These are phyloP conservation scores for Haplosporangium sp. DNA, from an alignment of 371 early-diverging fungal species.

Conservation along the genomic window DNA sequence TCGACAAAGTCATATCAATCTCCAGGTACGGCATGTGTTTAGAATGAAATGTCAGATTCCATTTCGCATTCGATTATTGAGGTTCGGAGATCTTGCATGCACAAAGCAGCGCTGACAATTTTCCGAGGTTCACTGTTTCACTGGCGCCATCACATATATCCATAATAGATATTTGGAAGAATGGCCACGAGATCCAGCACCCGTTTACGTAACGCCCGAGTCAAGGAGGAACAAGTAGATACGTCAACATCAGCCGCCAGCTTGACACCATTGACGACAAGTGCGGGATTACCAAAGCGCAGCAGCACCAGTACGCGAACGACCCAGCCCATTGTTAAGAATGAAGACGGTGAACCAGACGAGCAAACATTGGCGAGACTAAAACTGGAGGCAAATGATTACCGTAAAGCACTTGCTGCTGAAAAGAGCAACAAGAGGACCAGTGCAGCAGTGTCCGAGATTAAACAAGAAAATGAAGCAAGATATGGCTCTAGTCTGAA, in stretches of 20 bases:
- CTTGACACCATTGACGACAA: not conserved
- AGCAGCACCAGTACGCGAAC: not conserved
- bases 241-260: not conserved
- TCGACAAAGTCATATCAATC: not conserved
- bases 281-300: not conserved
- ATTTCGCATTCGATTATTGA: not conserved
- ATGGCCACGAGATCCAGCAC: slow-evolving; percentile 48
- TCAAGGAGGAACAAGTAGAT: slow-evolving; percentile 17
- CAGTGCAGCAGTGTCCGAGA: not conserved
- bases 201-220: slow-evolving; percentile 17
- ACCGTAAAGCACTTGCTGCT: slow-evolving; percentile 26
- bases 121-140: not conserved
- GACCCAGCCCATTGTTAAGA: slow-evolving; percentile 24
- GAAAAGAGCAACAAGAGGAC: slow-evolving; percentile 18
- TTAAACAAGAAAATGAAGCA: not conserved
- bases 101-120: too few relatives aligned
- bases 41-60: not conserved
- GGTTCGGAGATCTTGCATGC: too few relatives aligned
- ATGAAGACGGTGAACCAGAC: slow-evolving; percentile 41
- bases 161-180: not conserved
- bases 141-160: not conserved
- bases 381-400: slow-evolving; percentile 40
- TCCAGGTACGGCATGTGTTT: not conserved
- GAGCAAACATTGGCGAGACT: slow-evolving; percentile 33
- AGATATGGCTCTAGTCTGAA: not conserved